Evolutionary conservation across 1,139 yeast genomes (phyloP).

Genomic region (Saccharomycopsis hybrid): DNA sequence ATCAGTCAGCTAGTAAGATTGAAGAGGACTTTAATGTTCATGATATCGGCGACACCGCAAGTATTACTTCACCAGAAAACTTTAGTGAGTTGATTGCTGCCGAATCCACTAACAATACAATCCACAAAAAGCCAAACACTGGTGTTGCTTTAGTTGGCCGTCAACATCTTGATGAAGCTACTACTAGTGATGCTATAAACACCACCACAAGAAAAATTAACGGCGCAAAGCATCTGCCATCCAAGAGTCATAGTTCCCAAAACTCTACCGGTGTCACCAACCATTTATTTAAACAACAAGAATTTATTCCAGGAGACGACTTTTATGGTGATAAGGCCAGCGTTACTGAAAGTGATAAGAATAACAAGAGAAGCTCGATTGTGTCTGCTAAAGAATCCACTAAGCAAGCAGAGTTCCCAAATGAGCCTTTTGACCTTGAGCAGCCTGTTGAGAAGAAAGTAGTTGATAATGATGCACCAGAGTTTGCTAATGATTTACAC

Average conservation of each 20-base stretch:
- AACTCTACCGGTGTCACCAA: too few species aligned
- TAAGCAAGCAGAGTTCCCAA: slow-evolving; percentile 1
- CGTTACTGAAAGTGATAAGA: slow-evolving; percentile 2
- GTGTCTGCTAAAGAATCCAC: slow-evolving; percentile 5
- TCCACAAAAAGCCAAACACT: background rate
- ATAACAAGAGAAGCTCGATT: slow-evolving; percentile 1
- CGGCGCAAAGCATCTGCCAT: too few species aligned
- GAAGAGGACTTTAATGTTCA: slow-evolving; percentile 4
- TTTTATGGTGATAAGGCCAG: slow-evolving; percentile 3
- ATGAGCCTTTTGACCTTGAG: background rate
- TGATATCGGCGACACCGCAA: background rate
- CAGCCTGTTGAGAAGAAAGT: slow-evolving; percentile 5
- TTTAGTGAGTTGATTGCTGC: slow-evolving; percentile 6
- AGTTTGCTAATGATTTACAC: slow-evolving; percentile 5
- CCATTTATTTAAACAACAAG: too few species aligned
- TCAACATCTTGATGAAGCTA: too few species aligned
- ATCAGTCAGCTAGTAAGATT: slow-evolving; percentile 2
- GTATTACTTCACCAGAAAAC: background rate
- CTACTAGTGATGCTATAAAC: too few species aligned
- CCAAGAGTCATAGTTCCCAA: background rate
- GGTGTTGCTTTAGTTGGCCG: background rate
- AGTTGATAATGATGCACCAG: background rate
- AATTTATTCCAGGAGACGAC: slow-evolving; percentile 3
- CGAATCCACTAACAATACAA: slow-evolving; percentile 3
- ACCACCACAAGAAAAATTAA: too few species aligned